Evolutionary conservation across 2,329 filamentous ascomycete genomes (phyloP).

Genomic region (Metarhizium brunneum): DNA sequence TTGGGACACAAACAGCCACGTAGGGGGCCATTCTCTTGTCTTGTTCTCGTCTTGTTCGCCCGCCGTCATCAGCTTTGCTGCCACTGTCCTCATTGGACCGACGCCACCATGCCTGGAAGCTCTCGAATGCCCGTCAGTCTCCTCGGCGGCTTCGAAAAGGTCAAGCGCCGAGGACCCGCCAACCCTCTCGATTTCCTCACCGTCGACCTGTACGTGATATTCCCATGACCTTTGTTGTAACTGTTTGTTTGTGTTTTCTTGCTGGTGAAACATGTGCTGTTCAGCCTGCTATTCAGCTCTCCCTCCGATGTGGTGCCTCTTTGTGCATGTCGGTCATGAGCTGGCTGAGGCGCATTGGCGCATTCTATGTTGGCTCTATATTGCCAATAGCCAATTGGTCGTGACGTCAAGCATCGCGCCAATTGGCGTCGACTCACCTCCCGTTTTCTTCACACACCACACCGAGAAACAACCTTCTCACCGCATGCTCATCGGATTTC

Average conservation of each 20-base stretch:
- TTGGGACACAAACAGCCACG: neutral
- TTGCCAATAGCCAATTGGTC: neutral
- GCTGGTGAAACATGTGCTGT: neutral
- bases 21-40: neutral
- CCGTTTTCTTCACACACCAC: neutral
- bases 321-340: neutral
- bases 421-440: neutral
- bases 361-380: neutral
- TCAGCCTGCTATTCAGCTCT: too few species aligned
- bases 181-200: constrained; percentile 51
- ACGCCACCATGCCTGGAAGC: constrained; percentile 47
- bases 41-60: neutral
- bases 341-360: neutral
- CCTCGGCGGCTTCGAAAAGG: constrained; percentile 54
- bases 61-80: constrained; percentile 1
- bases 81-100: neutral
- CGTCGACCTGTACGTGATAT: constrained; percentile 53
- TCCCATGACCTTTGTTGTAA: constrained; percentile 1
- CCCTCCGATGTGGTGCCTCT: neutral
- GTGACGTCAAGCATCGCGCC: neutral
- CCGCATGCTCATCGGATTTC: neutral
- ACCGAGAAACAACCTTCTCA: neutral
- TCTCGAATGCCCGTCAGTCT: constrained; percentile 64
- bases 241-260: neutral
- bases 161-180: constrained; percentile 47